Percentiles rank a stretch among this genome's conserved stretches.
These are phyloP conservation scores for Benincasa hispida DNA, from an alignment of 306 rosid species.

Conservation along the genomic window DNA sequence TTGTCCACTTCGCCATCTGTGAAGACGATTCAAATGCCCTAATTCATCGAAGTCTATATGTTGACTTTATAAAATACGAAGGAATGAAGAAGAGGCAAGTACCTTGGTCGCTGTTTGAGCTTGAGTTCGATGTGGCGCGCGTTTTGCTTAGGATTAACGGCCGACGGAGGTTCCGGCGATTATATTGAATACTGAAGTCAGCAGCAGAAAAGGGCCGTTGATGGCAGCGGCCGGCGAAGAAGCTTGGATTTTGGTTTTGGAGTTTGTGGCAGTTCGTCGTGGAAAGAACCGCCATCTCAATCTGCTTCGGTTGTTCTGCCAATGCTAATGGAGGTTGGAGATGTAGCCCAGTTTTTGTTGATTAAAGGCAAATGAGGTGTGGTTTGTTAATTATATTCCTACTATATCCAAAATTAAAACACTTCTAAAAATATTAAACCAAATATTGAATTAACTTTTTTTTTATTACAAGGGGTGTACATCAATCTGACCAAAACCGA, in stretches of 20 bases:
- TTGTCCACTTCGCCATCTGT: slow-evolving; percentile 35
- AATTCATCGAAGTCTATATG: neutral
- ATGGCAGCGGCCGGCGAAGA: slow-evolving; percentile 10
- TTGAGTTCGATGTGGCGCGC: slow-evolving; percentile 22
- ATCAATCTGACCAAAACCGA: no score
- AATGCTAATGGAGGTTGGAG: no score
- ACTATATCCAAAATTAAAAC: no score
- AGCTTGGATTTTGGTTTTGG: slow-evolving; percentile 13
- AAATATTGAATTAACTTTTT: no score
- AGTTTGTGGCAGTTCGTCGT: slow-evolving; percentile 1
- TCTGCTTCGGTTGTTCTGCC: neutral
- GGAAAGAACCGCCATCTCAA: slow-evolving; percentile 25
- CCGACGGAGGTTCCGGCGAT: slow-evolving; percentile 9
- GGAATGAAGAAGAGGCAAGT: neutral
- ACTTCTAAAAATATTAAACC: no score
- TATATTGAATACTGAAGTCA: neutral
- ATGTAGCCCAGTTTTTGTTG: no score
- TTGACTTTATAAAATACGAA: neutral
- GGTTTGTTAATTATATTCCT: no score
- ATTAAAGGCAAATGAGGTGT: no score
- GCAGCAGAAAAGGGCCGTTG: neutral
- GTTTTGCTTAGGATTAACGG: slow-evolving; percentile 5
- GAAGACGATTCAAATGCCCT: neutral
- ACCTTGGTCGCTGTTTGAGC: slow-evolving; percentile 36
- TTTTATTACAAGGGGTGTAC: no score